Evolutionary conservation across 169 alveolate genomes (phyloP).

Genomic region (Plasmodium gonderi): DNA sequence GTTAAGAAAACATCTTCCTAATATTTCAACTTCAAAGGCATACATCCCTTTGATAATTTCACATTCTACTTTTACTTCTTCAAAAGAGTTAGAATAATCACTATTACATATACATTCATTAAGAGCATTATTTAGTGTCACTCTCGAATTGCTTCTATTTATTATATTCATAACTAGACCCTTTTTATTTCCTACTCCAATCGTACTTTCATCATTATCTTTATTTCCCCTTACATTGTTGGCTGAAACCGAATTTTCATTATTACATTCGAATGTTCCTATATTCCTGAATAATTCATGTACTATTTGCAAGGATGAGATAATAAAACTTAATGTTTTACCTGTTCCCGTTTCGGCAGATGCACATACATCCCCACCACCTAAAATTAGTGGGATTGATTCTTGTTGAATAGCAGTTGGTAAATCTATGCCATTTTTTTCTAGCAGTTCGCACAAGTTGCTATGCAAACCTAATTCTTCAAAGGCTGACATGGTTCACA

Average conservation of each 20-base stretch:
- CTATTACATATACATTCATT: constrained; percentile 40
- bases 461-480: constrained; percentile 59
- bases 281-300: constrained; percentile 64
- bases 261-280: constrained; percentile 24
- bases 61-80: constrained; percentile 57
- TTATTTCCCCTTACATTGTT: neutral
- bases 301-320: constrained; percentile 67
- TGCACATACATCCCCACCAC: constrained; percentile 74
- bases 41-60: constrained; percentile 57
- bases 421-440: constrained; percentile 63
- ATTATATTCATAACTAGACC: neutral
- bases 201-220: neutral
- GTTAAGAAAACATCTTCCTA: constrained; percentile 30
- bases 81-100: neutral
- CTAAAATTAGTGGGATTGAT: constrained; percentile 86
- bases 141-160: constrained; percentile 22
- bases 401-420: constrained; percentile 89
- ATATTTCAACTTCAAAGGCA: constrained; percentile 48
- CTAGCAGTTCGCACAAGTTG: constrained; percentile 51
- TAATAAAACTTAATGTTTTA: constrained; percentile 56
- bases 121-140: neutral
- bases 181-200: neutral
- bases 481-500: constrained; percentile 61
- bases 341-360: constrained; percentile 76
- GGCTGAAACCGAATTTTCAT: neutral